Evolutionary conservation across 2,329 filamentous ascomycete species (phyloP).

Genomic region (Boeremia lycopersici): DNA sequence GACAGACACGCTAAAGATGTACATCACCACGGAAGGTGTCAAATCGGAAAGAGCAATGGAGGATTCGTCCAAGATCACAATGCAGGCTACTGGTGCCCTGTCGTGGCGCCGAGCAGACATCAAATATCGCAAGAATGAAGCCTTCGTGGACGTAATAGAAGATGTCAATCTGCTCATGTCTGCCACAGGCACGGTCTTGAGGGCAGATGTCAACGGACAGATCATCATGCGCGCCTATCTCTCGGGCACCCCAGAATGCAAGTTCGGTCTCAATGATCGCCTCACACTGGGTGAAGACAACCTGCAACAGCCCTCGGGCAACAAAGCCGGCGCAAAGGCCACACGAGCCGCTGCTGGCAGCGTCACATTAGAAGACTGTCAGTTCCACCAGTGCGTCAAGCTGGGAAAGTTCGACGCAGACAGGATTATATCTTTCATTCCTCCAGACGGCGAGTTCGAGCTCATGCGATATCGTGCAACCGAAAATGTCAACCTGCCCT

Average conservation of each 20-base stretch:
- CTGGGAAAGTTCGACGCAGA: conserved; percentile 96
- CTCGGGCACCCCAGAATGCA: conserved; percentile 95
- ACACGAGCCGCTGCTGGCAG: conserved; percentile 95
- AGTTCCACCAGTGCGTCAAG: conserved; percentile 99
- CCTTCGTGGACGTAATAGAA: conserved; percentile 98
- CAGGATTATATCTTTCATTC: conserved; percentile 95
- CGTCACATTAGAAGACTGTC: conserved; percentile 95
- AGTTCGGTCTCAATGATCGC: conserved; percentile 96
- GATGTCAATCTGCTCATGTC: conserved; percentile 99
- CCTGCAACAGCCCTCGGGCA: conserved; percentile 71
- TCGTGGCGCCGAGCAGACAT: conserved; percentile 98
- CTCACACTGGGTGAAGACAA: conserved; percentile 76
- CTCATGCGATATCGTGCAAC: conserved; percentile 98
- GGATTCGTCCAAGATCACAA: conserved; percentile 97
- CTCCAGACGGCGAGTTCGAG: conserved; percentile 97
- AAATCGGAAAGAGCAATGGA: conserved; percentile 86
- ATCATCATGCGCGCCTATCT: conserved; percentile 99
- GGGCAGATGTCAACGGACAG: conserved; percentile 94
- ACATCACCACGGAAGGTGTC: conserved; percentile 98
- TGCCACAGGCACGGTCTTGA: conserved; percentile 91
- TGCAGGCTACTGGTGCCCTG: conserved; percentile 96
- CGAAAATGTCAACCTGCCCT: conserved; percentile 97
- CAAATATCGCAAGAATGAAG: conserved; percentile 99
- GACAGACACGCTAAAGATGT: conserved; percentile 99
- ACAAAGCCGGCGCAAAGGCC: conserved; percentile 80